Evolutionary conservation across 306 rosid species (phyloP).

Genomic region (Geum urbanum): DNA sequence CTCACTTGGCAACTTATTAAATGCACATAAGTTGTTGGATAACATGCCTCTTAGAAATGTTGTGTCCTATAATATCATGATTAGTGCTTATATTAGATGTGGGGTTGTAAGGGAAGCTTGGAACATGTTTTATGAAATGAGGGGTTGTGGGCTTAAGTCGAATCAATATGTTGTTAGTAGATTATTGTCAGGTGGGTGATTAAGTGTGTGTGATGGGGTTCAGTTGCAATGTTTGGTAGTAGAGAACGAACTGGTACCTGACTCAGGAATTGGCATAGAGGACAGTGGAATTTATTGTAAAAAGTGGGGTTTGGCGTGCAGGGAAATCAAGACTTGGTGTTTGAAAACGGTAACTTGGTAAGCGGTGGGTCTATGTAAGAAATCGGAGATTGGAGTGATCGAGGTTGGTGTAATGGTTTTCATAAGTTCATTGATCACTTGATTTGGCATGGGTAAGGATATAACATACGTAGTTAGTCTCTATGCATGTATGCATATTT

Average conservation of each 20-base stretch:
- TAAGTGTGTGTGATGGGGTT: constrained; percentile 43
- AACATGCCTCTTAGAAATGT: constrained; percentile 30
- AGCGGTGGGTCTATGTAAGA: too few relatives aligned
- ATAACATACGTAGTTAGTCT: too few relatives aligned
- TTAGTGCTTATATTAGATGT: constrained; percentile 36
- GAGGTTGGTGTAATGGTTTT: too few relatives aligned
- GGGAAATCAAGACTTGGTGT: too few relatives aligned
- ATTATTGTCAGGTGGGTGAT: constrained; percentile 36
- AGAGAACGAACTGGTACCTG: constrained; percentile 57
- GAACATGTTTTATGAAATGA: constrained; percentile 48
- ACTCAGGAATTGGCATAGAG: too few relatives aligned
- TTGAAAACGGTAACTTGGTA: too few relatives aligned
- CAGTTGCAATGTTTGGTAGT: constrained; percentile 50
- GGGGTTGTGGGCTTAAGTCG: constrained; percentile 39
- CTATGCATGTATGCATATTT: too few relatives aligned
- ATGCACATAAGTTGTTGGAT: constrained; percentile 36
- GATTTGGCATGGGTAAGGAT: too few relatives aligned
- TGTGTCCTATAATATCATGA: constrained; percentile 60
- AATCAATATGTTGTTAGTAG: constrained; percentile 49
- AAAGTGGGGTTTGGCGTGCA: too few relatives aligned
- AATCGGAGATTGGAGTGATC: too few relatives aligned
- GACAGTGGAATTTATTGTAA: too few relatives aligned
- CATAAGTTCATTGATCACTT: too few relatives aligned
- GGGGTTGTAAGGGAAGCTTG: constrained; percentile 49
- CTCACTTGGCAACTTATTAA: constrained; percentile 25